Evolutionary conservation across 1,284 basidiomycete species (phyloP), one percentile per base, ranked within the genome.

Genomic region (Schizophyllum amplum): DNA sequence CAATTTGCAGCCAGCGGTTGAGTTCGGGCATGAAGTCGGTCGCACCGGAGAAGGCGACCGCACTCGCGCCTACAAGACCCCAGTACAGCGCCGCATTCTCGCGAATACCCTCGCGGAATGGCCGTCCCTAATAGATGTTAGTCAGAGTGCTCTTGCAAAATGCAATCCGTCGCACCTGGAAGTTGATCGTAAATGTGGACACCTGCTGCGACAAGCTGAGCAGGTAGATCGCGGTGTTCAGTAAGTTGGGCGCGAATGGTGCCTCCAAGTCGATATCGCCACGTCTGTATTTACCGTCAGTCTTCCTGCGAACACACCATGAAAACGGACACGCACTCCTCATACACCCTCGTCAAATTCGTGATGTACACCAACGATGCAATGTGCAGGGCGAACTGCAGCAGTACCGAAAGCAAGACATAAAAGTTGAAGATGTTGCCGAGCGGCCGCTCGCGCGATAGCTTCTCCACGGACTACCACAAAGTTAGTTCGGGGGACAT

Each of bases 341-440:
- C 93, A 61, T 83, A 80, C 22, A 69, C 66, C 68, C 92, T 87
- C 42, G 91, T 84, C 9, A 97, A 76, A 55, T 84, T 79, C 15
- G 94, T 98, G 67, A 97, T 95, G 71, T 97, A 98, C 1, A 97
- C 80, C 69, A 97, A 76, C 1, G 92, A 82, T 1, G 75, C 81
- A 59, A 98, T 94, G 71, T 98, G 94, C 57, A 97, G 78, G 3
- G 92, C 87, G 68, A 98, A 98, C 69, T 98, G 95, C 27, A 92
- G 67, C 24, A 98, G 72, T 50, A 98, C 92, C 1, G 93, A 96
- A 20, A 94, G 75, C 47, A 97, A 75, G 51, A 98, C 93, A 66
- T 98, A 98, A 63, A 94, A 73, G 71, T 97, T 97, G 80, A 98
- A 95, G 67, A 98, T 97, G 65, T 95, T 96, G 60, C 91, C 87